Percentiles rank a stretch among this genome's conserved stretches.
These are phyloP conservation scores for Scheffersomyces segobiensis DNA, from an alignment of 1,139 yeast genomes.

Conservation along the genomic window DNA sequence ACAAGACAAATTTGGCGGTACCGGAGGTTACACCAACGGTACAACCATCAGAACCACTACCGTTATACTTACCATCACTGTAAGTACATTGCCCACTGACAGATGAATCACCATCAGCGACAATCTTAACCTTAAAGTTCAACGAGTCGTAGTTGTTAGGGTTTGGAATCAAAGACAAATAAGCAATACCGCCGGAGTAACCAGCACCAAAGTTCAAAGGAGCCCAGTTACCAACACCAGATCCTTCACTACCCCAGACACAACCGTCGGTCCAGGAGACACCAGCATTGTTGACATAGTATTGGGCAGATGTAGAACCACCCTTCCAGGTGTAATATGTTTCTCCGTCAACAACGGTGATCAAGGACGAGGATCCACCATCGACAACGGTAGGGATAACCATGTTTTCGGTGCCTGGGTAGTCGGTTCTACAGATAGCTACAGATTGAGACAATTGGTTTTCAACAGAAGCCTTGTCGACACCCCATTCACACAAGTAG, in stretches of 20 bases:
- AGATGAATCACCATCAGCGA: constrained; percentile 54
- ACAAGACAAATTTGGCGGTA: constrained; percentile 71
- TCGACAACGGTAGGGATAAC: constrained; percentile 82
- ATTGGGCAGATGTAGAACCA: constrained; percentile 85
- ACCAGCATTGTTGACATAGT: constrained; percentile 96
- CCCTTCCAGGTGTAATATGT: constrained; percentile 83
- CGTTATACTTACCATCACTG: constrained; percentile 74
- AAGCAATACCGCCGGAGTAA: constrained; percentile 71
- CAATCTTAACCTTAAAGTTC: constrained; percentile 86
- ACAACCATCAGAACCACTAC: constrained; percentile 78
- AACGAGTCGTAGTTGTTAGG: constrained; percentile 80
- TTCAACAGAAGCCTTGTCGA: constrained; percentile 63
- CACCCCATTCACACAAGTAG: constrained; percentile 85
- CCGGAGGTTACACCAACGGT: constrained; percentile 88
- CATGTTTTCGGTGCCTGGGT: constrained; percentile 99
- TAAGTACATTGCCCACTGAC: constrained; percentile 80
- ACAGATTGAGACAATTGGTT: constrained; percentile 65
- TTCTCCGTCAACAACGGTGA: constrained; percentile 77
- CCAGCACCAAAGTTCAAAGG: constrained; percentile 97
- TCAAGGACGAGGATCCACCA: constrained; percentile 65
- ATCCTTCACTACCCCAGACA: constrained; percentile 81
- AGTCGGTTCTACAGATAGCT: constrained; percentile 95
- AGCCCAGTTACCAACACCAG: constrained; percentile 96
- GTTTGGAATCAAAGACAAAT: constrained; percentile 91
- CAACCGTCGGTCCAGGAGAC: constrained; percentile 87